Base-by-base conservation (phyloP, 805 yeast genomes). In the Myxozyma mucilagina region DNA sequence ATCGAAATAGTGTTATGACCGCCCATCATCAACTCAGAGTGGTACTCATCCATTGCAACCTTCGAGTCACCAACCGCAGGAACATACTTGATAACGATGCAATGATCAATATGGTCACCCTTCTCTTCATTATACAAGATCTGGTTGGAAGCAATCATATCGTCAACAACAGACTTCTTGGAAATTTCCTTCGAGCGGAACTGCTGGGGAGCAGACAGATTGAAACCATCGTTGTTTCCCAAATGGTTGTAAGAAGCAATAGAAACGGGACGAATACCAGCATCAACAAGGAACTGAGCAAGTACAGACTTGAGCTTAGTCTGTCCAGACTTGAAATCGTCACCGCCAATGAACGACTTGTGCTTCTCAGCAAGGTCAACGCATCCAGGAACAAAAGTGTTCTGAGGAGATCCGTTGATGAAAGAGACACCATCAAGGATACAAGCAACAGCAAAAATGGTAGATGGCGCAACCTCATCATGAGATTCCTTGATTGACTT, bases 41-140 rank as follows among this genome's bases (percentile, higher is more conserved):
- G 90, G 79, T 92, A 92, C 79, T 93, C 97, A 76, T 92, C 98
- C 97, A 92, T 93, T 56, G 98, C 98, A 66, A 92, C 97, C 80
- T 92, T 92, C 67, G 94, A 86, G 76, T 92, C 98, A 42, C 96
- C 97, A 52, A 92, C 97, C 8, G 97, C 97, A 59, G 89, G 88
- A 73, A 93, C 78, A 76, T 92, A 91, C 79, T 92, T 92, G 80
- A 92, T 92, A 63, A 92, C 97, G 74, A 92, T 92, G 78, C 96
- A 88, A 76, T 92, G 98, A 72, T 92, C 97, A 64, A 93, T 87
- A 64, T 81, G 82, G 65, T 84, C 81, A 52, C 97, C 96, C 47
- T 79, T 72, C 76, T 89, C 85, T 53, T 89, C 86, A 72, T 90
- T 89, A 82, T 91, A 92, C 67, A 92, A 78, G 69, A 92, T 84